A percentile compares a stretch with the other conserved stretches of the same genome.
Evolutionary conservation across 2,329 filamentous ascomycete genomes (phyloP).

Genomic region (Claviceps maximensis): DNA sequence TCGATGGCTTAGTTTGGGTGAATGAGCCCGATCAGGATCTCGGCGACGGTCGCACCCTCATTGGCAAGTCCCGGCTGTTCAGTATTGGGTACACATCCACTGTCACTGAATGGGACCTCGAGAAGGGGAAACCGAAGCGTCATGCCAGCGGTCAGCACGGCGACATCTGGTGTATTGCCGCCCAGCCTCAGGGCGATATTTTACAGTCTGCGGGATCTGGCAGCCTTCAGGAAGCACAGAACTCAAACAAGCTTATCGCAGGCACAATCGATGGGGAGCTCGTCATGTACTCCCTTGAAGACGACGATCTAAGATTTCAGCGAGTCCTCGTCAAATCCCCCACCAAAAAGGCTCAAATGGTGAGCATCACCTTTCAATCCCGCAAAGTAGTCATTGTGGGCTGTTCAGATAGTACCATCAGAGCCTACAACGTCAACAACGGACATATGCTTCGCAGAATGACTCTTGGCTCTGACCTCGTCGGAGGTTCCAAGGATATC

Average conservation of each 20-base stretch:
- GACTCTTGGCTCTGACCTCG: slow-evolving; percentile 68
- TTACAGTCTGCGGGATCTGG: slow-evolving; percentile 5
- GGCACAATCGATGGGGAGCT: slow-evolving; percentile 88
- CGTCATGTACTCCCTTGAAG: slow-evolving; percentile 73
- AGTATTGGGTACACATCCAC: slow-evolving; percentile 90
- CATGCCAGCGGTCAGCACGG: slow-evolving; percentile 87
- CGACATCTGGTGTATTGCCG: slow-evolving; percentile 92
- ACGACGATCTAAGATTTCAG: slow-evolving; percentile 70
- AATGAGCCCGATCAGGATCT: slow-evolving; percentile 66
- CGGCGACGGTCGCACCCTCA: slow-evolving; percentile 44
- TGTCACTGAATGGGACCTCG: slow-evolving; percentile 90
- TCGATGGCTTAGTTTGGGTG: slow-evolving; percentile 86
- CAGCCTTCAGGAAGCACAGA: slow-evolving; percentile 18
- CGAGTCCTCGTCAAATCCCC: slow-evolving; percentile 62
- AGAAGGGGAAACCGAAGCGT: slow-evolving; percentile 60
- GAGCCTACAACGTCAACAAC: slow-evolving; percentile 74
- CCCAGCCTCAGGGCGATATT: slow-evolving; percentile 48
- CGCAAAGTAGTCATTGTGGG: slow-evolving; percentile 73
- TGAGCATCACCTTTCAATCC: slow-evolving; percentile 84
- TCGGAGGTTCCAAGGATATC: slow-evolving; percentile 67
- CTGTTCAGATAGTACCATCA: slow-evolving; percentile 92
- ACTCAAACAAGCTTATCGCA: slow-evolving; percentile 53
- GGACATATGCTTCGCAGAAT: slow-evolving; percentile 67
- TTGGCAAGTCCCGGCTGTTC: slow-evolving; percentile 75
- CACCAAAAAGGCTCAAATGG: slow-evolving; percentile 74